These are phyloP conservation scores for Trichomonas vaginalis DNA, from an alignment of 208 protist species.

Conservation along the genomic window DNA sequence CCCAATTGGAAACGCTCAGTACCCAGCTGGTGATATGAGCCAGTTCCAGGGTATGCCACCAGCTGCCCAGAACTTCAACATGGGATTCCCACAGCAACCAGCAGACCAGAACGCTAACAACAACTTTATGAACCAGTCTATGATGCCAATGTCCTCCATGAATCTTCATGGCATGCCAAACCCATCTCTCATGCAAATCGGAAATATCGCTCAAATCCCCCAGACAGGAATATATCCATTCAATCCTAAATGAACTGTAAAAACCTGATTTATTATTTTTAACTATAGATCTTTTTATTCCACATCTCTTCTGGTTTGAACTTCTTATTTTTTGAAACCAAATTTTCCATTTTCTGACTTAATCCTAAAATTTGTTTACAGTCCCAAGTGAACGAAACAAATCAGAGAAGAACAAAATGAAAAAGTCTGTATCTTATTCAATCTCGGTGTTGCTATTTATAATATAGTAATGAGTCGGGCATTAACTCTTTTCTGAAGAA, in stretches of 20 bases:
- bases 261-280: neutral
- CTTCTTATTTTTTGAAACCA: no score
- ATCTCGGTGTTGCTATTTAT: no score
- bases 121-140: neutral
- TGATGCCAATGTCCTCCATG: neutral
- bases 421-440: no score
- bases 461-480: no score
- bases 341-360: no score
- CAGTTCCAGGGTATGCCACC: neutral
- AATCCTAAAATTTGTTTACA: no score
- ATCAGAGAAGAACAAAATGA: no score
- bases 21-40: neutral
- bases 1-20: neutral
- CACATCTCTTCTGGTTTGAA: no score
- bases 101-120: neutral
- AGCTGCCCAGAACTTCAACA: neutral
- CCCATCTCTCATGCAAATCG: neutral
- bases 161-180: neutral
- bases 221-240: neutral
- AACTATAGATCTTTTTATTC: no score
- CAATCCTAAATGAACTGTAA: neutral
- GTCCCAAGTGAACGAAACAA: no score
- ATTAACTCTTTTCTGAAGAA: no score
- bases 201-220: no score
- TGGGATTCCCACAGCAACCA: neutral